phyloP scores from a whole-genome alignment of 495 filamentous ascomycete species.

The Aspergillus nanangensis region DNA sequence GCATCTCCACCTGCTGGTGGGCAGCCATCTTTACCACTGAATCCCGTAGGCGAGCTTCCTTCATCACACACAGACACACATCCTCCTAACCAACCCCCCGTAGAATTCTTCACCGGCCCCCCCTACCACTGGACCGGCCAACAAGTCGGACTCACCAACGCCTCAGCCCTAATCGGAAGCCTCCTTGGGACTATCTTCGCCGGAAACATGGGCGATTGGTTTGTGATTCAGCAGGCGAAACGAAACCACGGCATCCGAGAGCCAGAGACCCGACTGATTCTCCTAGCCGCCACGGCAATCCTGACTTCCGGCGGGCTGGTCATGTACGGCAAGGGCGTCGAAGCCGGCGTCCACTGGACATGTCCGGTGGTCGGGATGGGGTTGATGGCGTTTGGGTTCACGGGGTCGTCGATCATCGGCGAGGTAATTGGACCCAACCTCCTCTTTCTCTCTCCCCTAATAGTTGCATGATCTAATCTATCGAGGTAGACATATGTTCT shows the following conservation, averaged over 20 bases:
- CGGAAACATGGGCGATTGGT: conserved; percentile 5
- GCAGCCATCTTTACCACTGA: conserved; percentile 1
- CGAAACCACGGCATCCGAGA: conserved; percentile 10
- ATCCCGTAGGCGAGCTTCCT: neutral
- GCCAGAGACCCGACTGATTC: conserved; percentile 8
- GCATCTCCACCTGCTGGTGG: conserved; percentile 6
- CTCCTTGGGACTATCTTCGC: conserved; percentile 4
- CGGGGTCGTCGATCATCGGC: conserved; percentile 4
- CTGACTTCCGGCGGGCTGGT: conserved; percentile 4
- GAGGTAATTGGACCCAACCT: neutral
- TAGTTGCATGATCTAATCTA: too few species aligned
- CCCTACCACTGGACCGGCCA: conserved; percentile 9
- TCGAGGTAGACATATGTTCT: too few species aligned
- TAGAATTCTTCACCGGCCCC: conserved; percentile 3
- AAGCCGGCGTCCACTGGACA: neutral
- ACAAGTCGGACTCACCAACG: conserved; percentile 4
- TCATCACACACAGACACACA: too few species aligned
- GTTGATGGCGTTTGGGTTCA: conserved; percentile 5
- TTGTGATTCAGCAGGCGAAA: conserved; percentile 1
- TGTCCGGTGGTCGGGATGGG: conserved; percentile 1
- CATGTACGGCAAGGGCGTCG: conserved; percentile 2
- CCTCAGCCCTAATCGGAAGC: conserved; percentile 4
- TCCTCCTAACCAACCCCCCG: too few species aligned
- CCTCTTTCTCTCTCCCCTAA: too few species aligned
- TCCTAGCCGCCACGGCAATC: neutral